Conservation (phyloP, 345 rosid genomes). For the Gossypium stocksii region DNA sequence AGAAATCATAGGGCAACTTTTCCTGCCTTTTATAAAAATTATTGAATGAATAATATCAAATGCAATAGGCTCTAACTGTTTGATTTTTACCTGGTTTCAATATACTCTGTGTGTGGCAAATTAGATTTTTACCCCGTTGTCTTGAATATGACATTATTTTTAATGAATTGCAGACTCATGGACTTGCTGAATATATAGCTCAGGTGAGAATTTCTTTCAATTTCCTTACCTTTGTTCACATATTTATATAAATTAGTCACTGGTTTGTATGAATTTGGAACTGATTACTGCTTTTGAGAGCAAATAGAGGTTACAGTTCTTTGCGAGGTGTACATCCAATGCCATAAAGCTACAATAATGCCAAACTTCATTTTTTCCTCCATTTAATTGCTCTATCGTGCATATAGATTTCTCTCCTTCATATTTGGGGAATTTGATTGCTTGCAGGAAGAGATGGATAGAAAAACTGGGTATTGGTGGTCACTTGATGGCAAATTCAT, state of each 20-base stretch:
- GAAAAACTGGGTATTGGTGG: conserved; percentile 98
- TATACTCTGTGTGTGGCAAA: not conserved
- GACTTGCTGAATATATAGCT: conserved; percentile 98
- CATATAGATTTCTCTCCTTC: not conserved
- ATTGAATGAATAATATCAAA: not conserved
- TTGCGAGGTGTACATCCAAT: not conserved
- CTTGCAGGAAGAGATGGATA: conserved; percentile 93
- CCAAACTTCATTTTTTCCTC: conserved; percentile 1
- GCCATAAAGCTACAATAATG: conserved; percentile 1
- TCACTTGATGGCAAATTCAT: conserved; percentile 82
- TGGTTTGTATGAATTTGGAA: not conserved
- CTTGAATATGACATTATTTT: conserved; percentile 24
- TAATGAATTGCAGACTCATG: conserved; percentile 67
- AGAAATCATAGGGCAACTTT: not conserved
- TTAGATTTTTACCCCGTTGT: not conserved
- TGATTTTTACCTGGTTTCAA: not conserved
- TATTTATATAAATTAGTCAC: not conserved
- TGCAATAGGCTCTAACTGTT: not conserved
- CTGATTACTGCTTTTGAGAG: not conserved
- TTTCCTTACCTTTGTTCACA: conserved; percentile 8
- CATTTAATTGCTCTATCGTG: not conserved
- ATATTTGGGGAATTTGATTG: conserved; percentile 10
- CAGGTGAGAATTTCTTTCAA: conserved; percentile 53
- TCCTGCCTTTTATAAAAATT: not conserved
- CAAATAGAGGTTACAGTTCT: not conserved